Evolutionary conservation across 768 basidiomycete genomes (phyloP).

Genomic region (Lyophyllum shimeji): DNA sequence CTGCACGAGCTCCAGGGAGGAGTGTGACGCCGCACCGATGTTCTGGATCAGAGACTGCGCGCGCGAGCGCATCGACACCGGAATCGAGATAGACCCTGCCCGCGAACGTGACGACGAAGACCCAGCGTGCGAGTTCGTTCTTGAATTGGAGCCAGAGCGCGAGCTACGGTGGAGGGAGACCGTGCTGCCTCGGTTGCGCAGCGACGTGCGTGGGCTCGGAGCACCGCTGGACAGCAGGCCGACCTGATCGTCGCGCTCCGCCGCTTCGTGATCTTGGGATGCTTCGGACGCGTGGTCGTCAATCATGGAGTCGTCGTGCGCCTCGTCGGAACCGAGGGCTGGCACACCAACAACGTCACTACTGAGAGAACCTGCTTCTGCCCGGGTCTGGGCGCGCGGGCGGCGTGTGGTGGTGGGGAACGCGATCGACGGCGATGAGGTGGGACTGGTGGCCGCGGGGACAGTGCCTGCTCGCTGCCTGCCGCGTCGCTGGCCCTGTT

Average conservation of each 20-base stretch:
- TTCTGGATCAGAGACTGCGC: constrained; percentile 69
- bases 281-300: constrained; percentile 45
- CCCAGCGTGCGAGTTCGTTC: constrained; percentile 31
- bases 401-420: constrained; percentile 30
- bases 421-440: constrained; percentile 16
- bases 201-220: constrained; percentile 51
- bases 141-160: constrained; percentile 32
- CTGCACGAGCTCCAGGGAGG: constrained; percentile 58
- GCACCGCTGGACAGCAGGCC: constrained; percentile 47
- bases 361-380: constrained; percentile 3
- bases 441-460: constrained; percentile 27
- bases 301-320: constrained; percentile 24
- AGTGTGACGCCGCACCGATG: constrained; percentile 58
- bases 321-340: constrained; percentile 7
- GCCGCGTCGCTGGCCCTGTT: constrained; percentile 26
- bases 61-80: constrained; percentile 57
- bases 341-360: background rate
- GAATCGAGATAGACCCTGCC: constrained; percentile 41
- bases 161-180: constrained; percentile 28
- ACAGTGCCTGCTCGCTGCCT: constrained; percentile 31
- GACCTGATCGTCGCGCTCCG: constrained; percentile 62
- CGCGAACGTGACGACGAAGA: constrained; percentile 43
- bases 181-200: constrained; percentile 38
- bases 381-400: constrained; percentile 13
- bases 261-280: constrained; percentile 45